Conservation (phyloP, 257 asterid genomes). For the Linaria vulgaris region DNA sequence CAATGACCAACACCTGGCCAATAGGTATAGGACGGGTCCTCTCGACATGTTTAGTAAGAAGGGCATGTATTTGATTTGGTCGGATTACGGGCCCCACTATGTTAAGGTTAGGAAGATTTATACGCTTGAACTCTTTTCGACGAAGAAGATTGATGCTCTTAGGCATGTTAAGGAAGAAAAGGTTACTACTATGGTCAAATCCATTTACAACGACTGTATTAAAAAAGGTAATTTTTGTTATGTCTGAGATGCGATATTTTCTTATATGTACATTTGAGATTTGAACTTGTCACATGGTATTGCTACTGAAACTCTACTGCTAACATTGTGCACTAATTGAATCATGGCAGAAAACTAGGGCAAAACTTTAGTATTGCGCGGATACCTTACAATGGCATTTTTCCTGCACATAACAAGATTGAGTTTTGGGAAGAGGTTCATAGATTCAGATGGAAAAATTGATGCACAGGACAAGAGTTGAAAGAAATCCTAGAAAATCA, state of each 20-base stretch:
- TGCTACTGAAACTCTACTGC: neutral
- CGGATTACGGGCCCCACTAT: slow-evolving; percentile 89
- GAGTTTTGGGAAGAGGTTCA: slow-evolving; percentile 72
- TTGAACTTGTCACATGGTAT: too few species aligned
- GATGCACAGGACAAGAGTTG: slow-evolving; percentile 62
- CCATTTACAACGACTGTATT: slow-evolving; percentile 50
- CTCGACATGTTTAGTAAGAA: slow-evolving; percentile 58
- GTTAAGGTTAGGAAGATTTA: slow-evolving; percentile 81
- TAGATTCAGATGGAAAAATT: slow-evolving; percentile 49
- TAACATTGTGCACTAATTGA: neutral
- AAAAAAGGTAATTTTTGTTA: slow-evolving; percentile 55
- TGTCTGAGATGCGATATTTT: too few species aligned
- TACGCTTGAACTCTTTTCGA: slow-evolving; percentile 74
- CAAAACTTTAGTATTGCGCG: slow-evolving; percentile 54
- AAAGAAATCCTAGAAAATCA: slow-evolving; percentile 62
- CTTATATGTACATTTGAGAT: too few species aligned
- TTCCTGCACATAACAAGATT: slow-evolving; percentile 76
- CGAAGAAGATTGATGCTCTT: slow-evolving; percentile 66
- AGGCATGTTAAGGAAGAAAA: slow-evolving; percentile 84
- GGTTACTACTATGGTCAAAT: slow-evolving; percentile 71
- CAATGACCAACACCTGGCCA: slow-evolving; percentile 43
- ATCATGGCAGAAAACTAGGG: slow-evolving; percentile 23
- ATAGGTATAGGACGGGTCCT: slow-evolving; percentile 41
- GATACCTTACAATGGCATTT: slow-evolving; percentile 61
- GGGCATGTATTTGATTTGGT: slow-evolving; percentile 83